Conservation (phyloP, 345 rosid species). For the Carallia pectinifolia region DNA sequence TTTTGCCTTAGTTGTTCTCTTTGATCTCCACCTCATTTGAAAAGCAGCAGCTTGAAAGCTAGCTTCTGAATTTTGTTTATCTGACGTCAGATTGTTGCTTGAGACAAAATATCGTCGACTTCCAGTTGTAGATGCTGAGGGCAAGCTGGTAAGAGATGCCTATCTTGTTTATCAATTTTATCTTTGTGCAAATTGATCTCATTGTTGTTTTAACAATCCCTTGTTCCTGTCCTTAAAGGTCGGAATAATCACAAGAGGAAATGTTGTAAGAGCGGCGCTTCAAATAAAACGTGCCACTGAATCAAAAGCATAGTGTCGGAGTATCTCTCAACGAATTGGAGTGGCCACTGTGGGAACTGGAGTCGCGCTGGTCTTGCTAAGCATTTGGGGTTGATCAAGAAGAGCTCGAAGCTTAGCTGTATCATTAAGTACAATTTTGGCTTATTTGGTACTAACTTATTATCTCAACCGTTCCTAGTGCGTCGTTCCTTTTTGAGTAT, state of each 20-base stretch:
- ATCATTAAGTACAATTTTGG: slow-evolving; percentile 22
- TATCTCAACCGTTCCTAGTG: background rate
- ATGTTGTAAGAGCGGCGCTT: slow-evolving; percentile 90
- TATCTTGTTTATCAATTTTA: background rate
- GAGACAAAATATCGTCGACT: slow-evolving; percentile 93
- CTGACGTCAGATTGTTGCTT: slow-evolving; percentile 56
- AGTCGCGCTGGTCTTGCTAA: background rate
- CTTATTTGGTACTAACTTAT: background rate
- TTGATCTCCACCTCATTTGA: background rate
- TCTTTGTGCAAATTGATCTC: background rate
- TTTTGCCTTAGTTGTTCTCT: background rate
- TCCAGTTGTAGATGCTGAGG: slow-evolving; percentile 83
- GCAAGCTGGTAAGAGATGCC: slow-evolving; percentile 68
- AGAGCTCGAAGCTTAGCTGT: slow-evolving; percentile 4
- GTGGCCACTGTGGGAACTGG: background rate
- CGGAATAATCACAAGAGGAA: slow-evolving; percentile 92
- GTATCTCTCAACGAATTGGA: slow-evolving; percentile 3
- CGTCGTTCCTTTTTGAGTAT: background rate
- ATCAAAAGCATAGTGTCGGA: slow-evolving; percentile 22
- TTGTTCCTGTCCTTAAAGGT: slow-evolving; percentile 41
- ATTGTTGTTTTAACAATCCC: background rate
- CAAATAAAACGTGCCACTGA: slow-evolving; percentile 60
- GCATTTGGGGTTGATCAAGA: background rate
- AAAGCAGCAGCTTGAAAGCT: background rate
- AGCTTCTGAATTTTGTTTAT: slow-evolving; percentile 17